Conservation (phyloP, 2,329 filamentous ascomycete species). For the Fusarium sp. region DNA sequence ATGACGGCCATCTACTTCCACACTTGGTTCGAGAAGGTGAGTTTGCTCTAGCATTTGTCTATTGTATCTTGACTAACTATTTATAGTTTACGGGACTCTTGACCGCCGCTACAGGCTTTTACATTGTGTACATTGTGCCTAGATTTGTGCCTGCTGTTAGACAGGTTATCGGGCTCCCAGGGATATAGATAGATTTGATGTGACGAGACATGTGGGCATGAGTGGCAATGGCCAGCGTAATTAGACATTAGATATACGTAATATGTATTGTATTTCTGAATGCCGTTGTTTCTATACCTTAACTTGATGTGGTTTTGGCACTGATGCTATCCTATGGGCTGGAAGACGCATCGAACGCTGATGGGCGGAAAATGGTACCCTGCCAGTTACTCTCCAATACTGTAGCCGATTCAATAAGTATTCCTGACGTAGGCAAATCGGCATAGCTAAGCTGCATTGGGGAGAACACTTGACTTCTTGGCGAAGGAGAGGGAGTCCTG, state of each 20-base stretch:
- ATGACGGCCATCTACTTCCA: slow-evolving; percentile 99
- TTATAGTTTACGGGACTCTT: slow-evolving; percentile 61
- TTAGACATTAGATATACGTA: slow-evolving; percentile 17
- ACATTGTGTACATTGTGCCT: slow-evolving; percentile 61
- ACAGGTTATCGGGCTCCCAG: slow-evolving; percentile 58
- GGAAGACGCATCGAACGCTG: not conserved
- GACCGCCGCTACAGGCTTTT: slow-evolving; percentile 57
- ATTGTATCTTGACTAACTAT: slow-evolving; percentile 35
- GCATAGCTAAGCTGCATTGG: not conserved
- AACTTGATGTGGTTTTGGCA: not conserved
- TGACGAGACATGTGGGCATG: slow-evolving; percentile 26
- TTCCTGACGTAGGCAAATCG: not conserved
- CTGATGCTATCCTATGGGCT: not conserved
- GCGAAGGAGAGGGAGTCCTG: not conserved
- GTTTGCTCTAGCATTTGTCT: slow-evolving; percentile 33
- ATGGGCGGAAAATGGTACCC: not conserved
- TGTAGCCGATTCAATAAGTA: not conserved
- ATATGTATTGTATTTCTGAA: slow-evolving; percentile 8
- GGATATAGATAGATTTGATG: slow-evolving; percentile 50
- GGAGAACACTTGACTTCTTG: not conserved
- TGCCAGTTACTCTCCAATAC: not conserved
- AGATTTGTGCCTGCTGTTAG: slow-evolving; percentile 58
- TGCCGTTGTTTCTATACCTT: not conserved
- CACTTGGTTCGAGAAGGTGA: slow-evolving; percentile 96
- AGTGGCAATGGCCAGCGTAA: slow-evolving; percentile 9